These are phyloP conservation scores for Ceratobasidium papillatum DNA, from an alignment of 1,284 basidiomycete species.

Conservation along the genomic window DNA sequence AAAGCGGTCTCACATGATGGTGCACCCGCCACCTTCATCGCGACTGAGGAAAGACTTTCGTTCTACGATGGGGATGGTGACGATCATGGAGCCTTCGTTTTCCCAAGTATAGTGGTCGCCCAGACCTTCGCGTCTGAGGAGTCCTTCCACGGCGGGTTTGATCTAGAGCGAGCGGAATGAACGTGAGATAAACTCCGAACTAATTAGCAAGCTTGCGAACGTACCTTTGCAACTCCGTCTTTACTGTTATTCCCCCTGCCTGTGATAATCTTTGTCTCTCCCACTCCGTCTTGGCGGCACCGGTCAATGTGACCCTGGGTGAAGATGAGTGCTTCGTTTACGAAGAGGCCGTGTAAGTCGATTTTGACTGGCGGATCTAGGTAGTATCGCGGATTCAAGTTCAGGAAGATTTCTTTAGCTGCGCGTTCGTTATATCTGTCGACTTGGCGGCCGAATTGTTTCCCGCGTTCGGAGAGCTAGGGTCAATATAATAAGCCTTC, in stretches of 20 bases:
- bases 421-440: conserved; percentile 36
- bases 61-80: conserved; percentile 3
- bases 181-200: not conserved
- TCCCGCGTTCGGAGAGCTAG: conserved; percentile 34
- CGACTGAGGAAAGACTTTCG: not conserved
- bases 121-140: conserved; percentile 28
- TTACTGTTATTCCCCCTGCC: conserved; percentile 37
- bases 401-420: conserved; percentile 26
- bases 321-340: conserved; percentile 37
- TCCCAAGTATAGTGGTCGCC: conserved; percentile 3
- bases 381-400: conserved; percentile 28
- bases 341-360: conserved; percentile 31
- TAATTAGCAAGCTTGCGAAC: not conserved
- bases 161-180: not conserved
- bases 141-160: conserved; percentile 37
- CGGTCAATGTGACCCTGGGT: conserved; percentile 20
- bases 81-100: conserved; percentile 21
- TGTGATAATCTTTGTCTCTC: conserved; percentile 22
- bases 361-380: not conserved
- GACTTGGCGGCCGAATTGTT: conserved; percentile 30
- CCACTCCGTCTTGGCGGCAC: conserved; percentile 21
- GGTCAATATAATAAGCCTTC: not conserved
- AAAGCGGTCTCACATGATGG: conserved; percentile 32
- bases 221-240: conserved; percentile 33
- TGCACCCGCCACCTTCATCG: conserved; percentile 8